Conservation (phyloP, 306 rosid species). For the Rubus parviflorus region DNA sequence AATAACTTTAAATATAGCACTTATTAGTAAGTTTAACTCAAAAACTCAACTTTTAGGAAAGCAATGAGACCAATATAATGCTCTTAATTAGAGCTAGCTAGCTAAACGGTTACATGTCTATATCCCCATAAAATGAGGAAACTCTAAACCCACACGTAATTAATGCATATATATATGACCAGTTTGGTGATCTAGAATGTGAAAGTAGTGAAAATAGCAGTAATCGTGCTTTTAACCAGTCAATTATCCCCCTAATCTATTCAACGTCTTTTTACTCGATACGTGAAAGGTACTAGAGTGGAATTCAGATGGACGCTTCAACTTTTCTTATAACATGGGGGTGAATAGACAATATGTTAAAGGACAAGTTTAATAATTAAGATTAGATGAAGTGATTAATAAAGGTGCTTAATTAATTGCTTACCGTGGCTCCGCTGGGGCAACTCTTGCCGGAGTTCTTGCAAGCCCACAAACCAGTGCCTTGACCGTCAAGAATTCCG, state of each 20-base stretch:
- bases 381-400: not conserved
- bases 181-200: not conserved
- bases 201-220: not conserved
- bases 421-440: constrained; percentile 54
- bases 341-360: not conserved
- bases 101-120: not conserved
- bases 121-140: not conserved
- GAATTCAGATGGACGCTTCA: not conserved
- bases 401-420: not conserved
- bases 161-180: not conserved
- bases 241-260: not conserved
- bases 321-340: not conserved
- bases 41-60: not conserved
- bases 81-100: not conserved
- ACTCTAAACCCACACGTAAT: not conserved
- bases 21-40: not conserved
- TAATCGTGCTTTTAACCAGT: not conserved
- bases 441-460: constrained; percentile 44
- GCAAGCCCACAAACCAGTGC: constrained; percentile 48
- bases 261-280: not conserved
- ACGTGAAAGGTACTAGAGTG: not conserved
- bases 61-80: not conserved
- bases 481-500: constrained; percentile 51
- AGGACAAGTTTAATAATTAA: not conserved
- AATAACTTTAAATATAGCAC: not conserved